Percentiles rank a stretch among this genome's conserved stretches.
Evolutionary conservation across 1,284 basidiomycete species (phyloP).

Genomic region (Polyporus tsugae): DNA sequence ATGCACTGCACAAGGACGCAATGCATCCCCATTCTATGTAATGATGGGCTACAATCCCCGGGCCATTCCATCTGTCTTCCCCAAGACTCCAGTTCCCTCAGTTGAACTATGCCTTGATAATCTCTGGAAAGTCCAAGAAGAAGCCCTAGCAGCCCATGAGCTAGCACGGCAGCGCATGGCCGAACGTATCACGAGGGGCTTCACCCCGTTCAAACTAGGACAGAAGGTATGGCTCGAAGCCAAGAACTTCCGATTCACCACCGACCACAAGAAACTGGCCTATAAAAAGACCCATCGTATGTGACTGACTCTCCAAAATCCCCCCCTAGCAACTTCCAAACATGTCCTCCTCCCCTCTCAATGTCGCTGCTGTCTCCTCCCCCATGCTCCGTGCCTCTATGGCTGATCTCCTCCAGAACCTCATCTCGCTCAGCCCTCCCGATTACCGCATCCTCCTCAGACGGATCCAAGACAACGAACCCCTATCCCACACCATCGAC

Average conservation of each 20-base stretch:
- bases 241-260: slow-evolving; percentile 8
- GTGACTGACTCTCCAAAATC: not conserved
- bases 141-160: not conserved
- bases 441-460: too few species aligned
- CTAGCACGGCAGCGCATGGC: slow-evolving; percentile 5
- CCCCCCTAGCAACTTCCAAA: not conserved
- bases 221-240: slow-evolving; percentile 12
- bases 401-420: too few species aligned
- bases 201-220: slow-evolving; percentile 12
- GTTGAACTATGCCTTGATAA: not conserved
- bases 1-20: slow-evolving; percentile 34
- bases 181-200: not conserved
- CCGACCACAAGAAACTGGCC: not conserved
- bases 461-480: too few species aligned
- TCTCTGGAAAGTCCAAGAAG: not conserved
- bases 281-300: not conserved
- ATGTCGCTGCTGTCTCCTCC: too few species aligned
- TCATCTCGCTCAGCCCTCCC: too few species aligned
- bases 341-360: not conserved
- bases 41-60: slow-evolving; percentile 13
- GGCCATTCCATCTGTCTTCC: not conserved
- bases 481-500: too few species aligned
- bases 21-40: slow-evolving; percentile 40
- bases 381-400: too few species aligned
- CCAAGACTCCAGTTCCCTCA: not conserved